Conservation (phyloP, 441 rosid species). For the Jatropha multifida region DNA sequence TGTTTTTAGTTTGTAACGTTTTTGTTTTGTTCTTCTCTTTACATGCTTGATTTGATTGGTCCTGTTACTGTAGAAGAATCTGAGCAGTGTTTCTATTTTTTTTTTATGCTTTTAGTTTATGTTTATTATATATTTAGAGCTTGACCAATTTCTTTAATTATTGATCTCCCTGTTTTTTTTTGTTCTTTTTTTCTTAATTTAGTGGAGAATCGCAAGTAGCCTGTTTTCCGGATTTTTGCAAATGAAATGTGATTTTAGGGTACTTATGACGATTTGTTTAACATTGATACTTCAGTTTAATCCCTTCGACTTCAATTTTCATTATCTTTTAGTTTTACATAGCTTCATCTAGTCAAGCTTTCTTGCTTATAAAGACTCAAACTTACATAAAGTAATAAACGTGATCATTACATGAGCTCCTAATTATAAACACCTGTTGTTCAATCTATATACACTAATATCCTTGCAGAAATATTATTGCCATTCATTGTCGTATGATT, state of each 20-base stretch:
- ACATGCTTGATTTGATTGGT: not conserved
- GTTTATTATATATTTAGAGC: not conserved
- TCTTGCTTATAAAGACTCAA: not conserved
- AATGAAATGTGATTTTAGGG: not conserved
- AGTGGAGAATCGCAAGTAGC: not conserved
- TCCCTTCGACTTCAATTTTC: not conserved
- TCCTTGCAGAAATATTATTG: not conserved
- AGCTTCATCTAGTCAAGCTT: not conserved
- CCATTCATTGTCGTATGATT: not conserved
- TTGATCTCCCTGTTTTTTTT: too few relatives aligned
- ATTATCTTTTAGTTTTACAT: not conserved
- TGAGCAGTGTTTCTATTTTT: not conserved
- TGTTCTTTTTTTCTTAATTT: too few relatives aligned
- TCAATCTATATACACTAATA: not conserved
- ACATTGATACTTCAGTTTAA: not conserved
- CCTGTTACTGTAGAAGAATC: not conserved
- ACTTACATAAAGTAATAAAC: not conserved
- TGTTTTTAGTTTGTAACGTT: not conserved
- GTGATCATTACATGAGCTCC: not conserved
- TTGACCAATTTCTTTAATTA: not conserved
- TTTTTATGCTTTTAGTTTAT: not conserved
- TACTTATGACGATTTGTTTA: not conserved
- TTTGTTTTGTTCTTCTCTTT: not conserved
- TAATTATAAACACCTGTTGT: not conserved
- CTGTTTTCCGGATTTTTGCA: not conserved